Base-by-base conservation (phyloP, 1,284 basidiomycete genomes). In the Trichosporon inkin region DNA sequence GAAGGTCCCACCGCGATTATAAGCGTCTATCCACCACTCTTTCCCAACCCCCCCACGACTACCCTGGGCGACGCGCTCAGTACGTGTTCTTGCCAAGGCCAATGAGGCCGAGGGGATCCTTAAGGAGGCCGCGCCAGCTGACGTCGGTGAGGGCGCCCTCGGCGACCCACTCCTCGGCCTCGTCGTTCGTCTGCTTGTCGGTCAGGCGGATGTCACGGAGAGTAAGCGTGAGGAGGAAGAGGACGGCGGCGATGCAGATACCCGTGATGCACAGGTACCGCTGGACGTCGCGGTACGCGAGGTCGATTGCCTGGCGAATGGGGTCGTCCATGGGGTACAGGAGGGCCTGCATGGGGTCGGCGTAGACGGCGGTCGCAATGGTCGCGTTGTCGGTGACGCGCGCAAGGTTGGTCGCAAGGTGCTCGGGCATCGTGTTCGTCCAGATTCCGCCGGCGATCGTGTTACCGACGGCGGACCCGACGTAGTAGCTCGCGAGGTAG, bases 371-470 rank as follows among this genome's bases (percentile, higher is more conserved):
- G 0, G 67, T 53, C 0, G 74, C 77, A 32, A 76, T 40, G 1
- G 74, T 74, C 0, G 69, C 62, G 58, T 78, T 73, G 53, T 75
- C 55, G 28, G 17, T 55, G 22, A 71, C 44, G 16, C 61, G 55
- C 17, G 41, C 28, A 37, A 62, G 49, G 8, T 58, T 47, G n/a
- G 54, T 56, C 17, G 55, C 32, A 8, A 71, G 47, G 41, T 68
- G 61, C 10, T 22, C 38, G n/a, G 68, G 68, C 61, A 69, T 63
- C 28, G 53, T 44, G 61, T 53, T 69, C 24, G 58, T 68, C 67
- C 79, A 80, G 61, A 81, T 78, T 6, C 72, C 77, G 32, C 74
- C 79, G 6, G 78, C 78, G 64, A 80, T 72, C 19, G 75, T 71
- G 60, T 72, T 71, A 14, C 79, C 79, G 28, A 80, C 63, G 0